Conservation (phyloP, 805 yeast species). For the Wickerhamomyces queroliae region DNA sequence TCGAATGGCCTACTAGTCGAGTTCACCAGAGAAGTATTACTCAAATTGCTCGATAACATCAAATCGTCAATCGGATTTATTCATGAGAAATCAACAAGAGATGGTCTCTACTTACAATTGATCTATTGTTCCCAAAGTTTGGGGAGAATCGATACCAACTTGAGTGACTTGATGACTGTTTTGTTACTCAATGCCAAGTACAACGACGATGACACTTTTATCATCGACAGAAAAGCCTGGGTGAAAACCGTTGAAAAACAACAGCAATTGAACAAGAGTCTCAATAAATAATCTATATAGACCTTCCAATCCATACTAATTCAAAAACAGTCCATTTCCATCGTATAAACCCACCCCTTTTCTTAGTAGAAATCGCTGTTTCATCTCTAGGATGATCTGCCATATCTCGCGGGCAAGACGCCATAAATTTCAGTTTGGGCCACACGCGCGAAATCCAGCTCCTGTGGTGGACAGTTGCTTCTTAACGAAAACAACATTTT, state of each 20-base stretch:
- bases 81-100: constrained; percentile 36
- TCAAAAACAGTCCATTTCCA: too few relatives aligned
- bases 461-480: constrained; percentile 1
- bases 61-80: constrained; percentile 27
- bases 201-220: not conserved
- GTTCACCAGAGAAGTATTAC: constrained; percentile 29
- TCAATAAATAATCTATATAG: not conserved
- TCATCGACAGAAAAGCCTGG: constrained; percentile 38
- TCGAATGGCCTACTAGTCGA: constrained; percentile 29
- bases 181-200: constrained; percentile 25
- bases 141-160: constrained; percentile 64
- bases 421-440: constrained; percentile 5
- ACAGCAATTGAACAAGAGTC: constrained; percentile 19
- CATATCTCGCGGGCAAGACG: too few relatives aligned
- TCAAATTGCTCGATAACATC: constrained; percentile 26
- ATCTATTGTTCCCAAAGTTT: constrained; percentile 87
- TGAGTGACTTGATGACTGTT: constrained; percentile 47
- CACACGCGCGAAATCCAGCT: not conserved
- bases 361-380: too few relatives aligned
- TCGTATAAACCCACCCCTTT: too few relatives aligned
- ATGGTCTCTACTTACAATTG: constrained; percentile 73
- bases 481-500: not conserved
- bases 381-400: too few relatives aligned
- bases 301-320: not conserved
- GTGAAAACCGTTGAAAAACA: constrained; percentile 36